Evolutionary conservation across 148 eudicot genomes (phyloP), one percentile per base, ranked within the genome.

Genomic region (Pharnaceum exiguum): DNA sequence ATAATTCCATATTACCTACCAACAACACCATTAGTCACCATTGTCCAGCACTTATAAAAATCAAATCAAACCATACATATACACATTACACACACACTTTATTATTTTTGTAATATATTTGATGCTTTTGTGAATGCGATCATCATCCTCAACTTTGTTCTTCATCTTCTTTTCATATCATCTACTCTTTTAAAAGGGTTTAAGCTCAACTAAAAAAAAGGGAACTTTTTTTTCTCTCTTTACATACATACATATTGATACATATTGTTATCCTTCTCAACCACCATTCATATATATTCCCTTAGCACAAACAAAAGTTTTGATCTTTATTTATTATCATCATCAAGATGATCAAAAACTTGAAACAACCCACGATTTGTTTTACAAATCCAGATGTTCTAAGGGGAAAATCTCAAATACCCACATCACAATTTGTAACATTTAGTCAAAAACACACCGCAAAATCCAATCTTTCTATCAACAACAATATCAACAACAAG

Each of bases 321-420:
- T 64, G 52, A 59, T 58, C 66, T 71, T 59, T 55, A 51, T 62
- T 58, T n/a, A 50, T 37, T 45, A 2, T 6, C 2, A 7, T 7
- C 38, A 45, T 15, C 19, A 82, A 30, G 63, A 83, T 83, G 90
- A 89, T 89, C 63, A 71, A 79, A 37, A 75, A 70, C 62, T 61
- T 81, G 59, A 86, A 83, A 67, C 94, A 77, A 63, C 76, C 96
- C 46, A 49, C 75, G 38, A 39, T 63, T 33, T 50, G 65, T 18
- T 28, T 77, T 44, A 15, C 68, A 35, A 80, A 75, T 75, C 72
- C 75, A 4, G 65, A 76, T 67, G 13, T 70, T 66, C 29, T 74
- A 51, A 79, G 77, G 71, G 61, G 11, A 21, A 71, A 73, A 56
- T 66, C 64, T 28, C 68, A 49, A 48, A 29, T 52, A 51, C 74